Base-by-base conservation (phyloP, 2,329 filamentous ascomycete species). In the Reticulascus tulasneorum region DNA sequence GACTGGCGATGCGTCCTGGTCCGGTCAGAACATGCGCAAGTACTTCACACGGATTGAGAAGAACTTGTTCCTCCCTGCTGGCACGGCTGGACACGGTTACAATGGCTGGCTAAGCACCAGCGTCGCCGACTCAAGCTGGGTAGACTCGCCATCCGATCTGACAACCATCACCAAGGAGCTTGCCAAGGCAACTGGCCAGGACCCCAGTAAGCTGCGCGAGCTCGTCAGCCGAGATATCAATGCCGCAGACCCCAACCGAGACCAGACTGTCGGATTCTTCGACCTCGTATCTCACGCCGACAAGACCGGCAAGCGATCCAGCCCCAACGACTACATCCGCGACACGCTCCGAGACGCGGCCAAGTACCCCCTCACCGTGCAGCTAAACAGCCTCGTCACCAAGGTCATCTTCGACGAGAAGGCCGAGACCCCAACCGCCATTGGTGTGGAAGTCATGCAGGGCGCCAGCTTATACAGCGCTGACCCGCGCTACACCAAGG, bases 1-100 rank as follows among this genome's bases (percentile, higher is more conserved):
- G 18, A 84, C 79, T 5, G 77, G 77, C 3, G 79, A 84, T 46
- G 45, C 55, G 3, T 74, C 73, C 0, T 84, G 79, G 79, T 57
- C 63, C 0, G 60, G 76, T 0, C 58, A 62, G 4, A 77, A 76
- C 37, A 82, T 84, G 77, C 65, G 75, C 42, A 60, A 69, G 44
- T 78, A 80, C 55, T 76, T 74, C 37, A 53, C 63, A 46, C 69
- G 65, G 48, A 52, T 82, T 11, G 78, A 83, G 59, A 63, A 66
- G 32, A 73, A 72, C 60, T 49, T 63, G 20, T 75, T 80, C 52
- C 57, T 75, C 3, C 56, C 63, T 15, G 15, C 23, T n/a, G 18
- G 24, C 4, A 58, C 15, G 41, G 63, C 8, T 23, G 54, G 13
- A 69, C 75, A 79, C 46, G 76, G 76, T 4, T 74, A 68, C 42